These are phyloP conservation scores for Hymenoscyphus fraxineus DNA, from an alignment of 2,329 filamentous ascomycete species.

Conservation along the genomic window DNA sequence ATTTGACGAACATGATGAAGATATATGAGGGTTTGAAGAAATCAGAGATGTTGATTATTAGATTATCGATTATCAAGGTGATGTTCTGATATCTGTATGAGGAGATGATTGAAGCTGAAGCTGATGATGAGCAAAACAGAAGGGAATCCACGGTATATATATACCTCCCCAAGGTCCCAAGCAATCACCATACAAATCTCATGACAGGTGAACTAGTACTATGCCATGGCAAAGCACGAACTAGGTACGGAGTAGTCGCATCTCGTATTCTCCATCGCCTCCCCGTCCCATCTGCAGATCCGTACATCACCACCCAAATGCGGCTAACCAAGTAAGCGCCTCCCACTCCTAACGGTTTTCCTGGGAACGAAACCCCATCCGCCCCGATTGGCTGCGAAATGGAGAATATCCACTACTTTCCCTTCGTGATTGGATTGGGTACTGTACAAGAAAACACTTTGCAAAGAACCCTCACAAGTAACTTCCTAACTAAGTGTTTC, in stretches of 20 bases:
- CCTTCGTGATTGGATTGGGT: too few relatives aligned
- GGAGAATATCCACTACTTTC: too few relatives aligned
- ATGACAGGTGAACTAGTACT: background rate
- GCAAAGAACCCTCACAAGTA: too few relatives aligned
- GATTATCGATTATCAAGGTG: background rate
- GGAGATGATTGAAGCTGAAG: background rate
- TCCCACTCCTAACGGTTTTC: too few relatives aligned
- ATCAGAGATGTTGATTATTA: background rate
- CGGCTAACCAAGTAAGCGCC: too few relatives aligned
- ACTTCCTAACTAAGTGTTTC: too few relatives aligned
- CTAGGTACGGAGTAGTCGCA: too few relatives aligned
- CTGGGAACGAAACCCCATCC: too few relatives aligned
- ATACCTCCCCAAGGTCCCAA: background rate
- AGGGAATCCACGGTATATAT: background rate
- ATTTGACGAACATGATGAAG: conserved; percentile 20
- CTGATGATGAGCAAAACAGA: background rate
- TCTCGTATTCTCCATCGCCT: background rate
- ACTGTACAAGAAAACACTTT: too few relatives aligned
- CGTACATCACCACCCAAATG: background rate
- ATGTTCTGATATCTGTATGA: background rate
- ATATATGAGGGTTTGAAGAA: conserved; percentile 1
- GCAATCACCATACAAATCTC: background rate
- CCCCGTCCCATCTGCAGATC: conserved; percentile 1
- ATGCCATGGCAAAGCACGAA: background rate
- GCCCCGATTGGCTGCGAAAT: too few relatives aligned